Conservation (phyloP, 176 grass and related monocot genomes). For the Stipa capillata region DNA sequence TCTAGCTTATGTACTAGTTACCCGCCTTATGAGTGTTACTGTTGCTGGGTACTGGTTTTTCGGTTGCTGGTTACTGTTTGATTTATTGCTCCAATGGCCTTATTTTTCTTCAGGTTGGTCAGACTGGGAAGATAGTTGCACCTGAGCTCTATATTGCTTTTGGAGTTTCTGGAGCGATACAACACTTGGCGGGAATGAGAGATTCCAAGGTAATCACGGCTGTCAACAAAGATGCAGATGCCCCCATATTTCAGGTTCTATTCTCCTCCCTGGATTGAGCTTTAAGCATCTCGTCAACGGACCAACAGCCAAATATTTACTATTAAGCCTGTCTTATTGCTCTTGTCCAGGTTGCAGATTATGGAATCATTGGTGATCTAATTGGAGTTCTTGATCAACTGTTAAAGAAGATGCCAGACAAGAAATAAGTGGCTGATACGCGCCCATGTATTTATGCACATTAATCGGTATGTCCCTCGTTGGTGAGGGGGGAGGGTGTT, state of each 20-base stretch:
- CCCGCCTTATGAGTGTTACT: background rate
- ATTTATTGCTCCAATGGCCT: background rate
- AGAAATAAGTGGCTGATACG: slow-evolving; percentile 24
- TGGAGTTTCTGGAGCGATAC: slow-evolving; percentile 94
- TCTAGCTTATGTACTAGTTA: background rate
- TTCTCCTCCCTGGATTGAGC: background rate
- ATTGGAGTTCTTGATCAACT: slow-evolving; percentile 74
- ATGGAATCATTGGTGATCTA: slow-evolving; percentile 82
- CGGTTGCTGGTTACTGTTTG: background rate
- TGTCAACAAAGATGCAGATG: slow-evolving; percentile 87
- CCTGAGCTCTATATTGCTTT: slow-evolving; percentile 93
- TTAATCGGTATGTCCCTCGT: no score
- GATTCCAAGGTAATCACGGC: slow-evolving; percentile 90
- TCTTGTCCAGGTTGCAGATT: slow-evolving; percentile 66
- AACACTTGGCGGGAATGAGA: slow-evolving; percentile 92
- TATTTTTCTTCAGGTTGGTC: slow-evolving; percentile 54
- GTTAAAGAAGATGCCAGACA: slow-evolving; percentile 75
- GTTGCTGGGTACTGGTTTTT: no score
- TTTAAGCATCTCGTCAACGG: no score
- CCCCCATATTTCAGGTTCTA: slow-evolving; percentile 86
- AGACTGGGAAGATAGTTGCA: slow-evolving; percentile 95
- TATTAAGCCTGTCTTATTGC: background rate
- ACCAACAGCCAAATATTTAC: background rate
- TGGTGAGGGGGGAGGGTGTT: background rate
- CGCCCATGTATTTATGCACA: background rate